Evolutionary conservation across 345 rosid genomes (phyloP), one percentile per base, ranked within the genome.

Genomic region (Citrus sinensis): DNA sequence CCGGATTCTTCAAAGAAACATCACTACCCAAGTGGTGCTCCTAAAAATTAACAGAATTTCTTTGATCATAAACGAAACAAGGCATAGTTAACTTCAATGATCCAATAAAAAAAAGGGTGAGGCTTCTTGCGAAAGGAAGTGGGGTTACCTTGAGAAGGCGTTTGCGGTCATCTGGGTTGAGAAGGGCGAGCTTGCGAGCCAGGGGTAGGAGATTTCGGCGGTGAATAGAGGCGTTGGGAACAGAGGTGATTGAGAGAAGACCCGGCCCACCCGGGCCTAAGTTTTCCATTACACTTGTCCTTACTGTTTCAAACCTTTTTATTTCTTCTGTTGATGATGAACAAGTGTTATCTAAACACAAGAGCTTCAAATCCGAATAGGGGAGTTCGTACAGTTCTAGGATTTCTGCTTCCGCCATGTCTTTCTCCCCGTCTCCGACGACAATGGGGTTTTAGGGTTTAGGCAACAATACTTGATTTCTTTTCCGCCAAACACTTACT

Each of bases 11-110:
- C 82, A 91, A 81, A 46, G 97, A 84, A 72, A 92, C 95, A 79
- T 94, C 98, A 81, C 89, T 92, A 65, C 99, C 99, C 84, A 93
- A 86, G 25, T 80, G 84, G 71, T 91, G 93, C 79, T 87, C 95
- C 97, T 95, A 80, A 65, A 71, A 17, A 78, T 73, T 61, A 59
- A 49, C 34, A 20, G 17, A 56, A 32, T 22, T 67, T 55, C 51
- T 46, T 11, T 46, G 0, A 13, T 46, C 17, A 46, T 46, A 20
- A 70, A 29, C 55, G 64, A 35, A 63, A 42, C 35, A 60, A 74
- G 61, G 0, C 22, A 78, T 58, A 69, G 76, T 25, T 35, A 79
- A 61, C 56, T 51, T 16, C 56, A 17, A 54, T 54, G 22, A 54
- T 17, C 22, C 22, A 54, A 54, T 17, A 4, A 16, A 54, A 54